phyloP scores from a whole-genome alignment of 2,329 filamentous ascomycete species.

The Ceratocystis lukuohia region DNA sequence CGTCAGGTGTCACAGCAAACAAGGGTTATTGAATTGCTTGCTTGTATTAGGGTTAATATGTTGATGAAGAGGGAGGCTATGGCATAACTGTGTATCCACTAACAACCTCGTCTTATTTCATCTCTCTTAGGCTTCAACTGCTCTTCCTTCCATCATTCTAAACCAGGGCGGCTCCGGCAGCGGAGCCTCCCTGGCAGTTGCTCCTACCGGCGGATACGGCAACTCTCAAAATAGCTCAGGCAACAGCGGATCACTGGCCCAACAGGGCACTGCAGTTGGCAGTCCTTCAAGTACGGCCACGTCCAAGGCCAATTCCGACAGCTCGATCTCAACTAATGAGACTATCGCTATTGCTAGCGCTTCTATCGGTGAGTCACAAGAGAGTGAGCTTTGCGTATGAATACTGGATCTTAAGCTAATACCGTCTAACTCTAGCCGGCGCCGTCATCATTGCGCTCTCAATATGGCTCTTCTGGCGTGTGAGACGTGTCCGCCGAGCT shows the following conservation, averaged over 20 bases:
- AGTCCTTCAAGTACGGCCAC: neutral
- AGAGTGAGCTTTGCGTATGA: neutral
- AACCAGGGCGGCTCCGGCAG: neutral
- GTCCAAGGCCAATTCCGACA: slow-evolving; percentile 1
- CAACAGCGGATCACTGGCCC: neutral
- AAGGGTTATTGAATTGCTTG: neutral
- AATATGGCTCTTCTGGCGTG: slow-evolving; percentile 17
- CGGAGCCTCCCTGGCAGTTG: neutral
- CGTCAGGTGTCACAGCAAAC: neutral
- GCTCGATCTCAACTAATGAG: slow-evolving; percentile 13
- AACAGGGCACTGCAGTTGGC: neutral
- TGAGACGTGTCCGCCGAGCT: slow-evolving; percentile 9
- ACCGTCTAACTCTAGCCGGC: neutral
- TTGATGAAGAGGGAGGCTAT: neutral
- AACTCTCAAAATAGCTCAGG: neutral
- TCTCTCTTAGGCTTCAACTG: neutral
- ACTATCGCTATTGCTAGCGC: slow-evolving; percentile 16
- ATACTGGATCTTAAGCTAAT: neutral
- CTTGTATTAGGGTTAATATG: neutral
- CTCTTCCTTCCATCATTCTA: neutral
- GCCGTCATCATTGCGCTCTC: slow-evolving; percentile 10
- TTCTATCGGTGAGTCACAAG: slow-evolving; percentile 12
- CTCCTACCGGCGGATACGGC: neutral
- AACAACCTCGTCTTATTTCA: neutral
- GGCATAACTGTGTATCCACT: neutral